Evolutionary conservation across 2,329 filamentous ascomycete species (phyloP).

Genomic region (Aureobasidium vineae): DNA sequence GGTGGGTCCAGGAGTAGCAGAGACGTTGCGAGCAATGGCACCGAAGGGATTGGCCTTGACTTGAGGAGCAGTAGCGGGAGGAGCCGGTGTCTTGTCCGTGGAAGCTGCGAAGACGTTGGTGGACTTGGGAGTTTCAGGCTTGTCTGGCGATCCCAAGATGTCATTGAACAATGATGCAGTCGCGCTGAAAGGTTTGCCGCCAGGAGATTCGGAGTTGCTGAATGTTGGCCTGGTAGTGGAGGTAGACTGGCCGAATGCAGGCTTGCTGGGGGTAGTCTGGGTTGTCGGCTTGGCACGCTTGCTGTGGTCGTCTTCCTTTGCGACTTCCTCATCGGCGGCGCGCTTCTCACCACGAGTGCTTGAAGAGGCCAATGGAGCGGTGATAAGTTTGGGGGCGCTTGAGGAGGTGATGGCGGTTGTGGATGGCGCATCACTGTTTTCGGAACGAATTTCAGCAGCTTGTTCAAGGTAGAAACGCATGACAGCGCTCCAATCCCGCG

Average conservation of each 20-base stretch:
- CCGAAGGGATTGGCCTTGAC: constrained; percentile 28
- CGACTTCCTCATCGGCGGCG: neutral
- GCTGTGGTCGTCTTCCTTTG: constrained; percentile 8
- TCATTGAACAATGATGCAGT: constrained; percentile 29
- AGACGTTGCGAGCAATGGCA: constrained; percentile 19
- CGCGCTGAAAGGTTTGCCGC: constrained; percentile 22
- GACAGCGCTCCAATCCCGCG: constrained; percentile 8
- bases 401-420: neutral
- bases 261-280: neutral
- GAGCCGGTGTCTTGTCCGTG: constrained; percentile 17
- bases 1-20: constrained; percentile 7
- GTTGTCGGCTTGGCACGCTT: constrained; percentile 19
- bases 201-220: neutral
- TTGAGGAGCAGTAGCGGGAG: constrained; percentile 13
- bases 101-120: constrained; percentile 13
- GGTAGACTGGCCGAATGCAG: neutral
- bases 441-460: neutral
- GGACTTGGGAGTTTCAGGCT: constrained; percentile 1
- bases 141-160: constrained; percentile 26
- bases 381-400: neutral
- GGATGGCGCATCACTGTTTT: neutral
- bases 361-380: neutral
- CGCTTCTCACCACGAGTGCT: constrained; percentile 16
- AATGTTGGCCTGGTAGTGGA: too few relatives aligned
- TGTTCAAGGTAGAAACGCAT: constrained; percentile 13